Conservation (phyloP, 768 basidiomycete genomes). For the Leccinum subtestaceum region DNA sequence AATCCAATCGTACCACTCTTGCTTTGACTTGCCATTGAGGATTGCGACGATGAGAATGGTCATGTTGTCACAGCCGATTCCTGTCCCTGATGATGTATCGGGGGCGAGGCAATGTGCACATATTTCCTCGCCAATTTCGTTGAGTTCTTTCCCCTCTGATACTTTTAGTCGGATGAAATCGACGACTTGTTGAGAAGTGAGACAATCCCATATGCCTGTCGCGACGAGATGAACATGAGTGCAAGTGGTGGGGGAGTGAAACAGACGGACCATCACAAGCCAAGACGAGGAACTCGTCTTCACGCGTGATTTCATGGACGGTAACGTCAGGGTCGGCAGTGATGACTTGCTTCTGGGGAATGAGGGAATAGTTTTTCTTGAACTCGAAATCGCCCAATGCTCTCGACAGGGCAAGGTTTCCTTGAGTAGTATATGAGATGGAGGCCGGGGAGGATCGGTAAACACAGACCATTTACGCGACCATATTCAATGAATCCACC, state of each 20-base stretch:
- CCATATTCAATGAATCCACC: slow-evolving; percentile 97
- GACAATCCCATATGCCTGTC: slow-evolving; percentile 96
- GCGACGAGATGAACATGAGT: slow-evolving; percentile 7
- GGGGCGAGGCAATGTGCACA: slow-evolving; percentile 94
- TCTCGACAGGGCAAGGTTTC: slow-evolving; percentile 92
- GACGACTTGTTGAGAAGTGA: slow-evolving; percentile 88
- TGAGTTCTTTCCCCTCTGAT: slow-evolving; percentile 71
- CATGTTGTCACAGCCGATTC: slow-evolving; percentile 99
- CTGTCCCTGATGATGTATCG: slow-evolving; percentile 84
- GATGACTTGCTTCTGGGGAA: slow-evolving; percentile 90
- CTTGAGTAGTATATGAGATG: slow-evolving; percentile 38
- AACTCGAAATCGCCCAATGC: slow-evolving; percentile 98
- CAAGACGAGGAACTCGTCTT: slow-evolving; percentile 95
- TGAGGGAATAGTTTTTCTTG: slow-evolving; percentile 84
- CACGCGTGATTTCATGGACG: slow-evolving; percentile 72
- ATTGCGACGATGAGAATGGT: slow-evolving; percentile 90
- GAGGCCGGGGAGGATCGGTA: background rate
- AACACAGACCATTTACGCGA: slow-evolving; percentile 84
- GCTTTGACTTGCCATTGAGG: slow-evolving; percentile 80
- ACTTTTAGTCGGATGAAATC: slow-evolving; percentile 84
- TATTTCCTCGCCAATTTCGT: slow-evolving; percentile 85
- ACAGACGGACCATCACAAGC: slow-evolving; percentile 86
- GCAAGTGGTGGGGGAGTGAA: background rate
- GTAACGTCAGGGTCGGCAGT: slow-evolving; percentile 93
- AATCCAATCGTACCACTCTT: slow-evolving; percentile 92